These are phyloP conservation scores for Helotiales sp. DNA, from an alignment of 2,329 filamentous ascomycete genomes.

Conservation along the genomic window DNA sequence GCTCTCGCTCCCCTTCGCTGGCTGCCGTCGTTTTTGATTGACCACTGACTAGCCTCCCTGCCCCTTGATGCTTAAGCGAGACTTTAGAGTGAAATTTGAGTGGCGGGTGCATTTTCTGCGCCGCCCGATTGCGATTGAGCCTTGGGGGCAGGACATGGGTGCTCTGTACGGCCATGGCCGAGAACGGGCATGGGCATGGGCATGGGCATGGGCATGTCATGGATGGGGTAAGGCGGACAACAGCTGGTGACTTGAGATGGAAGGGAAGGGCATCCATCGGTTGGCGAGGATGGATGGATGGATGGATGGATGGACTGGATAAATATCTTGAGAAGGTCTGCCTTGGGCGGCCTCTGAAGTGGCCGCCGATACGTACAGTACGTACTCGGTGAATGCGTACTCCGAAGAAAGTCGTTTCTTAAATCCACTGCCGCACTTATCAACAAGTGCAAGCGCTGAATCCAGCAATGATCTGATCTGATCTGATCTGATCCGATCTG, in stretches of 20 bases:
- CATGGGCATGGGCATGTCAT: not conserved
- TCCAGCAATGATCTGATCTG: not conserved
- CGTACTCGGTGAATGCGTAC: not conserved
- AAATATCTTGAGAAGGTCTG: not conserved
- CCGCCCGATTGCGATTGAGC: conserved; percentile 10
- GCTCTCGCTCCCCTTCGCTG: not conserved
- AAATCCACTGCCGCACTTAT: not conserved
- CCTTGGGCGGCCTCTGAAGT: not conserved
- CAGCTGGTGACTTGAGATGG: conserved; percentile 5
- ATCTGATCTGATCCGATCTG: conserved; percentile 10
- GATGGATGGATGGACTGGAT: too few species aligned
- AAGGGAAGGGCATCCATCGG: not conserved
- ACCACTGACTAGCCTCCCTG: not conserved
- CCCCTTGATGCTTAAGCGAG: conserved; percentile 6
- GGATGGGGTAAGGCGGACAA: too few species aligned
- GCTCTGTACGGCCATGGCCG: not conserved
- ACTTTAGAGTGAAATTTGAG: not conserved
- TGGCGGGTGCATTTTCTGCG: conserved; percentile 4
- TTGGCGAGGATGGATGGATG: not conserved
- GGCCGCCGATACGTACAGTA: not conserved
- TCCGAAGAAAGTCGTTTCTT: not conserved
- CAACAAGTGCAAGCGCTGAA: not conserved
- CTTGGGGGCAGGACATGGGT: not conserved
- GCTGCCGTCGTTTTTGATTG: not conserved
- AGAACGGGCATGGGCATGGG: not conserved